Conservation (phyloP, 2,329 filamentous ascomycete species). For the Fusarium nurragi region DNA sequence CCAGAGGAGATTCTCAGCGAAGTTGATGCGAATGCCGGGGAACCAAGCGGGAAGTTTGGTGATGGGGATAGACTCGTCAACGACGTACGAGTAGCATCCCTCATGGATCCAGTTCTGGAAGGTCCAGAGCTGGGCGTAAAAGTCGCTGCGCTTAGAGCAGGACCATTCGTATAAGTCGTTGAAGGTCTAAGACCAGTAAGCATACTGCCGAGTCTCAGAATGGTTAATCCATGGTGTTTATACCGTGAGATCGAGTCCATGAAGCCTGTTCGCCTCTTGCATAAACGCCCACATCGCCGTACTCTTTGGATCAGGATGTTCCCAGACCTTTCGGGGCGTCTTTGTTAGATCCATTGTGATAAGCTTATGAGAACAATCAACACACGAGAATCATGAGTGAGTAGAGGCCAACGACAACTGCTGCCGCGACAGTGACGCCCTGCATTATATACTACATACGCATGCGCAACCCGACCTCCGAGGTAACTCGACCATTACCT, state of each 20-base stretch:
- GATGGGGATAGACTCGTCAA: constrained; percentile 76
- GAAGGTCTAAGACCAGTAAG: constrained; percentile 62
- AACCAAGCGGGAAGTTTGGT: constrained; percentile 82
- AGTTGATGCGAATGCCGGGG: constrained; percentile 76
- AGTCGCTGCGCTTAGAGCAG: constrained; percentile 66
- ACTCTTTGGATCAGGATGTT: constrained; percentile 68
- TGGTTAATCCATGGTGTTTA: not conserved
- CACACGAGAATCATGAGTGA: not conserved
- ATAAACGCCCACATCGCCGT: constrained; percentile 76
- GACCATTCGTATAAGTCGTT: constrained; percentile 77
- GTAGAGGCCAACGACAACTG: not conserved
- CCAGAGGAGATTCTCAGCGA: constrained; percentile 82
- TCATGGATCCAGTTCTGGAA: constrained; percentile 69
- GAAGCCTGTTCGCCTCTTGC: constrained; percentile 68
- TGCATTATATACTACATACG: constrained; percentile 7
- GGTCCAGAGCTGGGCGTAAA: constrained; percentile 73
- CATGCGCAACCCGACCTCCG: constrained; percentile 13
- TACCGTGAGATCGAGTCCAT: constrained; percentile 67
- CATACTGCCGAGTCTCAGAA: no score
- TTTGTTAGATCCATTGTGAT: constrained; percentile 46
- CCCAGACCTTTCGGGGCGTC: constrained; percentile 72
- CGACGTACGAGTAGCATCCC: constrained; percentile 66
- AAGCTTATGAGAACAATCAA: not conserved
- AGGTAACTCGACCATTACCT: constrained; percentile 30
- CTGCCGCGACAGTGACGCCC: not conserved